phyloP scores from a whole-genome alignment of 2,329 filamentous ascomycete species.

The Colletotrichum godetiae region DNA sequence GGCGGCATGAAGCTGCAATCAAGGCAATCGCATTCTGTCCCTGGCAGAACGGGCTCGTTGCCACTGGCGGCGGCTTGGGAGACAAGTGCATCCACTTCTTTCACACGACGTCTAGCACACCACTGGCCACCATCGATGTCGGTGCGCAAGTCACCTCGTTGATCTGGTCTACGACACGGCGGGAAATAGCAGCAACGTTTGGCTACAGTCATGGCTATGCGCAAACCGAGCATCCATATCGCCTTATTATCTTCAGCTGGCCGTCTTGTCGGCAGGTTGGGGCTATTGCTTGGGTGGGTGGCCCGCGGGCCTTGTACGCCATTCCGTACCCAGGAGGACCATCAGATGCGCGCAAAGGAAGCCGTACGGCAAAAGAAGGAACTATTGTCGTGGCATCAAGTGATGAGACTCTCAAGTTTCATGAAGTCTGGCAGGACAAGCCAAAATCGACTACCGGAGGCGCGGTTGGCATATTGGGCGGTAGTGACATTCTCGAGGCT shows the following conservation, averaged over 20 bases:
- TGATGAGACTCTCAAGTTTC: constrained; percentile 93
- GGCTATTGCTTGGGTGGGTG: constrained; percentile 84
- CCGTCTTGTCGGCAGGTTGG: constrained; percentile 89
- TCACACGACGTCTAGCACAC: constrained; percentile 84
- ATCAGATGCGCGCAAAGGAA: constrained; percentile 37
- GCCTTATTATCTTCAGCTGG: constrained; percentile 95
- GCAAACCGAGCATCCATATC: constrained; percentile 87
- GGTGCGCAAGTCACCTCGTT: constrained; percentile 93
- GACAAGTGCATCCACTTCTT: constrained; percentile 98
- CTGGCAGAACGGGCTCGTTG: constrained; percentile 88
- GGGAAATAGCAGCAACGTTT: constrained; percentile 93
- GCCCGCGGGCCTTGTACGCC: constrained; percentile 86
- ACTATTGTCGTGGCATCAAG: constrained; percentile 93
- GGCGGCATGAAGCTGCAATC: constrained; percentile 86
- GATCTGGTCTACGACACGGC: constrained; percentile 86
- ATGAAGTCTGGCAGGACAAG: constrained; percentile 87
- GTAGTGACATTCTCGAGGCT: constrained; percentile 86
- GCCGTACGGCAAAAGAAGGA: constrained; percentile 47
- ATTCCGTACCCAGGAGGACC: constrained; percentile 78
- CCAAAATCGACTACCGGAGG: constrained; percentile 63
- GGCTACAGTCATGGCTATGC: constrained; percentile 68
- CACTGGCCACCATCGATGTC: constrained; percentile 90
- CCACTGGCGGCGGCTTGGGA: constrained; percentile 92
- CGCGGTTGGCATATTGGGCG: constrained; percentile 73
- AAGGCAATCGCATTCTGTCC: constrained; percentile 98